Conservation (phyloP, 768 basidiomycete genomes). For the Nevesoporus exiguus region DNA sequence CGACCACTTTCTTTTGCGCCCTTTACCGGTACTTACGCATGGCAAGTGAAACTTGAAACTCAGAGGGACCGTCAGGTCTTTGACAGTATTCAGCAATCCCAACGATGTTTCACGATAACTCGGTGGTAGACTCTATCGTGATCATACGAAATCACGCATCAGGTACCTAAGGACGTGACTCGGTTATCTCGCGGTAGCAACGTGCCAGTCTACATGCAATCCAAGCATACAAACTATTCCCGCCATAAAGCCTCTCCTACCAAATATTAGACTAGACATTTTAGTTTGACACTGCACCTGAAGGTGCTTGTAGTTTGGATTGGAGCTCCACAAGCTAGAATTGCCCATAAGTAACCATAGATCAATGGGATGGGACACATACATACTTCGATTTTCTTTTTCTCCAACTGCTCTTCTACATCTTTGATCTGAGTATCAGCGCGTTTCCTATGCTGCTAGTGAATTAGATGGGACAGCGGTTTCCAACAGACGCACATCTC, state of each 20-base stretch:
- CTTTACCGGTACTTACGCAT: not conserved
- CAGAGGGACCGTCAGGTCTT: not conserved
- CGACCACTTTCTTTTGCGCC: too few species aligned
- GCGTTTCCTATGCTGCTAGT: conserved; percentile 52
- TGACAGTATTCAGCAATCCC: not conserved
- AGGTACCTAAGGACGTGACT: not conserved
- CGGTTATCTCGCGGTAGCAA: not conserved
- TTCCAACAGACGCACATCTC: conserved; percentile 65
- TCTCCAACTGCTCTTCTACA: conserved; percentile 68
- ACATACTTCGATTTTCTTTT: conserved; percentile 81
- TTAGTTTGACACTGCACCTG: conserved; percentile 15
- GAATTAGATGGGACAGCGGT: not conserved
- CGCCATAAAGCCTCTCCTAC: not conserved
- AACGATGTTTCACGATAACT: not conserved
- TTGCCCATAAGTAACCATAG: conserved; percentile 15
- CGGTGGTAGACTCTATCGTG: too few species aligned
- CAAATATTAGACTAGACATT: not conserved
- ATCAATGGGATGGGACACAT: not conserved
- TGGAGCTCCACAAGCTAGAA: conserved; percentile 66
- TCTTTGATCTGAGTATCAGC: conserved; percentile 83
- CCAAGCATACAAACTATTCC: not conserved
- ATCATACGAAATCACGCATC: not conserved
- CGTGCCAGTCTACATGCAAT: not conserved
- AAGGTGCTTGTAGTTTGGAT: conserved; percentile 45
- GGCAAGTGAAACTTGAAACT: not conserved